Base-by-base conservation (phyloP, 495 filamentous ascomycete genomes). In the Penicillium bialowiezense region DNA sequence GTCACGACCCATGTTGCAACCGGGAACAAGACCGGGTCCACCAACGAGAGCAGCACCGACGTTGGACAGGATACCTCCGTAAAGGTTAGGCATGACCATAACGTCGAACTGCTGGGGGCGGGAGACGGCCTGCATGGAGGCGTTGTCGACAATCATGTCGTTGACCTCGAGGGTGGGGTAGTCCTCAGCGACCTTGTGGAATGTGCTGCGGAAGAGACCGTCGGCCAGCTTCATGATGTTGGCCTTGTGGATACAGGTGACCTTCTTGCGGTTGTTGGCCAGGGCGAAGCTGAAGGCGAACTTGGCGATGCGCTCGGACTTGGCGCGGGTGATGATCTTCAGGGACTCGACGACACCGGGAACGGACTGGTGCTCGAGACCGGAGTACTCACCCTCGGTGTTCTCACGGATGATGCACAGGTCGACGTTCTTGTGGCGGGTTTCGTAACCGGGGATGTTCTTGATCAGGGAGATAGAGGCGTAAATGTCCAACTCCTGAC, bases 141-240 rank as follows among this genome's bases (percentile, higher is more conserved):
- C 95, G 71, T 98, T 98, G 74, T 98, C 93, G 60, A 98, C 95
- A 67, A 98, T 97, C 92, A 97, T 96, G 72, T 97, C 95, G 74
- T 92, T 93, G 48, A 86, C 84, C 77, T 95, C 89, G 50, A 98
- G 75, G 26, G 89, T 91, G 37, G 93, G 91, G 72, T 91, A 97
- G 64, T 95, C 87, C 72, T 91, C 86, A 41, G 90, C 89, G 55
- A 95, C 84, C 58, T 85, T 82, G 74, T 95, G 87, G 82, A 97
- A 93, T 38, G 93, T 98, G 72, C 86, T 90, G 64, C 93, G 87
- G 86, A 98, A 98, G 50, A 98, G 86, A 75, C 93, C 93, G 63
- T 97, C 93, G 71, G 91, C 92, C 42, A 98, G 79, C 81, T 98
- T 97, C 93, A 98, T 98, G 77, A 98, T 98, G 78, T 97, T 98